Evolutionary conservation across 2,329 filamentous ascomycete genomes (phyloP), one percentile per base, ranked within the genome.

Genomic region (Aspergillus spinulosporus): DNA sequence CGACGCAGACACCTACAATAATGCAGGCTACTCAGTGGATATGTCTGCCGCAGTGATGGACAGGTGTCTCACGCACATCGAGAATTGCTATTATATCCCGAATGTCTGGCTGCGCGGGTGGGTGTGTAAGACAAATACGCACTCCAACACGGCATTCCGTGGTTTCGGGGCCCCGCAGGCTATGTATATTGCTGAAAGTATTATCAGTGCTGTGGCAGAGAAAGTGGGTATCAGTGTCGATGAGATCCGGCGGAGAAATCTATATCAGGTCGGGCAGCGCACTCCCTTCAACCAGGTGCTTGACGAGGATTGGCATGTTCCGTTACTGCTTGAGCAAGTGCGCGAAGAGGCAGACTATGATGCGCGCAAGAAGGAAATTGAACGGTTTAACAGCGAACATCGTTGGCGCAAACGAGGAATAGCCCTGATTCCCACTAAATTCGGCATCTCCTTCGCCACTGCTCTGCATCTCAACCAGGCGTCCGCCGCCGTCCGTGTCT

Each of bases 401-500:
- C 61, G 57, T 9, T 66, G 58, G 56, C 57, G 61, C 28, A 67
- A 67, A 39, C 47, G 65, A 1, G 65, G 65, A 1, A 64, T 67
- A 12, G 59, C 54, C 7, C 28, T 66, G 7, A 54, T 67, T 4
- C 65, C 65, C 0, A 67, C 62, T 1, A 67, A 67, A 40, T 67
- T 67, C 45, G 65, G 65, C 1, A 57, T 67, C 9, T 65, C 62
- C 4, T 67, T 67, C 49, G 67, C 66, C 0, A 66, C 65, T 0
- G 64, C 63, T 4, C 15, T 67, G 12, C 64, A 66, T 58, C 58
- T 67, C 7, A 67, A 67, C 39, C 65, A 67, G 42, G 65, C 62
- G 0, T 58, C 53, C 9, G 65, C 65, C 4, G 53, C 56, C 0
- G 64, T 67, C 2, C 52, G 59, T 11, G 57, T 66, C 29, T 67